Conservation (phyloP, 2,329 filamentous ascomycete species). For the Fusarium vanettenii region DNA sequence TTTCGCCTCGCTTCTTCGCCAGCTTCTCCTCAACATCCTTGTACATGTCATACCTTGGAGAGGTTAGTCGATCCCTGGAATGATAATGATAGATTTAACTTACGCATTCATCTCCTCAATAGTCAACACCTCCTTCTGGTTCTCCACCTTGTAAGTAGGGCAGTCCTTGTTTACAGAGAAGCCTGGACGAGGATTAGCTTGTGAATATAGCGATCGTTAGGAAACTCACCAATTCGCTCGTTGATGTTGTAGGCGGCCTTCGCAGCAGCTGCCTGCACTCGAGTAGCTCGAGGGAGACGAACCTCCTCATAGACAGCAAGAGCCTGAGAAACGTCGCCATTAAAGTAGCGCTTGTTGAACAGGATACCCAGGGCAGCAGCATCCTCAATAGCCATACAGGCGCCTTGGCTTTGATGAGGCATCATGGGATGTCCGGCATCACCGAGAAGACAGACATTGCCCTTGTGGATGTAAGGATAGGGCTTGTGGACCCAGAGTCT, state of each 20-base stretch:
- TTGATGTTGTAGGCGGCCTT: conserved; percentile 72
- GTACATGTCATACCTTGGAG: conserved; percentile 67
- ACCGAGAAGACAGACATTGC: conserved; percentile 67
- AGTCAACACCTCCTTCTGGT: conserved; percentile 70
- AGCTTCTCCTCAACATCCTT: conserved; percentile 64
- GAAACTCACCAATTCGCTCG: conserved; percentile 66
- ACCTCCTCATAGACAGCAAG: conserved; percentile 64
- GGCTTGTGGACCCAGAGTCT: conserved; percentile 70
- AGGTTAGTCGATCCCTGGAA: neutral
- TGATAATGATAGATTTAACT: conserved; percentile 40
- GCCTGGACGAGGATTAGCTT: conserved; percentile 49
- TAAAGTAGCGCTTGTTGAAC: conserved; percentile 62
- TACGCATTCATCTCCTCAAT: conserved; percentile 77
- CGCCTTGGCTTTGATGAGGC: conserved; percentile 76
- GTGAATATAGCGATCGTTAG: accelerated
- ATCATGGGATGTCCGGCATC: conserved; percentile 78
- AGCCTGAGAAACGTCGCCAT: conserved; percentile 59
- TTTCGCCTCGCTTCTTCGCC: conserved; percentile 46
- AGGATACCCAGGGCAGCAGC: conserved; percentile 71
- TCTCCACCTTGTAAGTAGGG: conserved; percentile 70
- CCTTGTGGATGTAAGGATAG: conserved; percentile 67
- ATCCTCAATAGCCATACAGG: conserved; percentile 77
- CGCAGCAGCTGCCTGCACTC: conserved; percentile 67
- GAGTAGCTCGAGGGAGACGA: conserved; percentile 64
- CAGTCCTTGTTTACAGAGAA: conserved; percentile 71